Evolutionary conservation across 225 moss, liverwort and hornwort species (phyloP).

Genomic region (Takakia lepidozioides): DNA sequence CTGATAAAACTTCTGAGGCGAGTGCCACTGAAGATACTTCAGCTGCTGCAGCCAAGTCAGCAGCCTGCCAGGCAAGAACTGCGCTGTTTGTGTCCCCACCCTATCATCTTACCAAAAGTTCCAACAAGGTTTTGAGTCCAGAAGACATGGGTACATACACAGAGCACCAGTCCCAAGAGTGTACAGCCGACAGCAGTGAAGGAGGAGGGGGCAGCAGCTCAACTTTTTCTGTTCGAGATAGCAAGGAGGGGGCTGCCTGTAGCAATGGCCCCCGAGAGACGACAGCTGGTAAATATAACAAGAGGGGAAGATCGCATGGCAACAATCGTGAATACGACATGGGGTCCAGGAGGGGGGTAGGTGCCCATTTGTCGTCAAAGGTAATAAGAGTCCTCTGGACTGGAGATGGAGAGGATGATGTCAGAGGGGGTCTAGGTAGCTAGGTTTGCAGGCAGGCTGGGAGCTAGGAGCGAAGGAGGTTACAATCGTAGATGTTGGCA

Average conservation of each 20-base stretch:
- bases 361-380: too few species aligned
- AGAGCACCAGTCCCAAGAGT: conserved; percentile 18
- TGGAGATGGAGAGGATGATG: neutral
- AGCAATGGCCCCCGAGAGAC: conserved; percentile 18
- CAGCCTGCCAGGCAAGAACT: conserved; percentile 57
- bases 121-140: conserved; percentile 8
- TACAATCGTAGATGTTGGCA: neutral
- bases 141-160: conserved; percentile 22
- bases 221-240: conserved; percentile 28
- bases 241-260: conserved; percentile 42
- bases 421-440: neutral
- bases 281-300: conserved; percentile 38
- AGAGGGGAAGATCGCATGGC: conserved; percentile 53
- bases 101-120: conserved; percentile 48
- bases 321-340: conserved; percentile 4
- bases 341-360: too few species aligned
- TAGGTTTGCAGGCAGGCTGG: too few species aligned
- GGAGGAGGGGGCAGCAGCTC: conserved; percentile 13
- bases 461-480: neutral
- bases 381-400: too few species aligned
- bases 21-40: conserved; percentile 23
- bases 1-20: conserved; percentile 22
- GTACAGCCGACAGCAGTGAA: conserved; percentile 23
- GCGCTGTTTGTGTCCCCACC: conserved; percentile 73
- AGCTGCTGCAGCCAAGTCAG: conserved; percentile 24